phyloP scores from a whole-genome alignment of 148 eudicot species.

The Vaccinium darrowii region DNA sequence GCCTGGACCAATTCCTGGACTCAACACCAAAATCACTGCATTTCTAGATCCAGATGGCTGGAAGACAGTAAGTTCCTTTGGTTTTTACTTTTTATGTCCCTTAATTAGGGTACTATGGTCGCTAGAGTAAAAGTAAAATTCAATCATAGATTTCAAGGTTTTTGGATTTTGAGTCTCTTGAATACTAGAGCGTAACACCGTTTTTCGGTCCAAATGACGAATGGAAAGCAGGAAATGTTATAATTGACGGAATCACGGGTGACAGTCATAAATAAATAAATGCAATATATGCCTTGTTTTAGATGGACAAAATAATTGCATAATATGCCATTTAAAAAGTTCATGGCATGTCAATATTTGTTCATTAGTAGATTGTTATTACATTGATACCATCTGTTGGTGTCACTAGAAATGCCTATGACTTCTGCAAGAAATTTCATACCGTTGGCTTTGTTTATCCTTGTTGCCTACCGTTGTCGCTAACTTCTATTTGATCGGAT shows the following conservation, averaged over 20 bases:
- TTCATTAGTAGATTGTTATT: not conserved
- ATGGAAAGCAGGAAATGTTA: not conserved
- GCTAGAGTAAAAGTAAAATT: not conserved
- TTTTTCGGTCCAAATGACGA: not conserved
- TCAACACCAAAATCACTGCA: conserved; percentile 80
- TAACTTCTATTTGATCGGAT: not conserved
- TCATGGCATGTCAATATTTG: not conserved
- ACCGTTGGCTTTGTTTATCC: not conserved
- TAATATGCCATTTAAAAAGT: not conserved
- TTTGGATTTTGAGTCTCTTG: not conserved
- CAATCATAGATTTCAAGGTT: not conserved
- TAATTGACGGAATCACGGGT: not conserved
- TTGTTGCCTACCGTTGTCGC: not conserved
- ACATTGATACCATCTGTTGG: conserved; percentile 1
- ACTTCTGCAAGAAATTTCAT: not conserved
- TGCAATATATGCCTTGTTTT: not conserved
- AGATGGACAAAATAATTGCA: conserved; percentile 6
- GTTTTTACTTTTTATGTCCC: not conserved
- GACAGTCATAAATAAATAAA: not conserved
- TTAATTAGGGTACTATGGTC: not conserved
- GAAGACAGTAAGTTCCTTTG: conserved; percentile 24
- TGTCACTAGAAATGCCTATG: not conserved
- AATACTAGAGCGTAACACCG: not conserved
- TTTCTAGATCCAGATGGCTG: conserved; percentile 76
- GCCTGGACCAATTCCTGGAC: conserved; percentile 87